A percentile compares a stretch with the other conserved stretches of the same genome.
These are phyloP conservation scores for Solanum hybrid DNA, from an alignment of 305 asterid genomes.

Conservation along the genomic window DNA sequence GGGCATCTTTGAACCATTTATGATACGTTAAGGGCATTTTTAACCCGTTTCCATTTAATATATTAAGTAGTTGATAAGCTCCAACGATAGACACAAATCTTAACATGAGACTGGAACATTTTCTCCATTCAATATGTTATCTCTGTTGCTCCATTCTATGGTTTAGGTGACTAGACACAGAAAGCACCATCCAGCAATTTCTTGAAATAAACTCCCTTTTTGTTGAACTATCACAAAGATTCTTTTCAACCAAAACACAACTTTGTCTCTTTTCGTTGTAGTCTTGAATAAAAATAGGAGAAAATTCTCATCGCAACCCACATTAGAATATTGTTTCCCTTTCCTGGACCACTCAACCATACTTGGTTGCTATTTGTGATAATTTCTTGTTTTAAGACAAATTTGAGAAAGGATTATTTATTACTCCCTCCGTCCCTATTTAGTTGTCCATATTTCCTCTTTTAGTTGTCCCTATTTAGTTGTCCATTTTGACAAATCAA, in stretches of 20 bases:
- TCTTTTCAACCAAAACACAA: neutral
- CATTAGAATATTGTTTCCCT: neutral
- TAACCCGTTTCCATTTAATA: neutral
- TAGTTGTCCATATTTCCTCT: no score
- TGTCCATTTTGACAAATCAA: no score
- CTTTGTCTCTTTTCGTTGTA: neutral
- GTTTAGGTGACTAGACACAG: neutral
- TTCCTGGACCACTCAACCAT: neutral
- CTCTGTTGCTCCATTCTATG: neutral
- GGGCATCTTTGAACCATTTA: neutral
- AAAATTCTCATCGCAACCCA: neutral
- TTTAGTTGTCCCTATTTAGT: no score
- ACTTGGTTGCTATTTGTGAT: neutral
- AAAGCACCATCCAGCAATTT: neutral
- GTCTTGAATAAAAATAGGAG: neutral
- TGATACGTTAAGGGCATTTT: neutral
- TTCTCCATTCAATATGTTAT: neutral
- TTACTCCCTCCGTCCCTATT: no score
- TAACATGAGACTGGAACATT: neutral
- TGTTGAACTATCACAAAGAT: neutral
- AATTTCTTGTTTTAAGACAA: neutral
- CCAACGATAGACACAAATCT: neutral
- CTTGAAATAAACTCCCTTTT: neutral
- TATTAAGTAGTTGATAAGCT: neutral
- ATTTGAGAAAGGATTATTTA: neutral